phyloP scores from a whole-genome alignment of 306 rosid species.

The Medicago truncatula region DNA sequence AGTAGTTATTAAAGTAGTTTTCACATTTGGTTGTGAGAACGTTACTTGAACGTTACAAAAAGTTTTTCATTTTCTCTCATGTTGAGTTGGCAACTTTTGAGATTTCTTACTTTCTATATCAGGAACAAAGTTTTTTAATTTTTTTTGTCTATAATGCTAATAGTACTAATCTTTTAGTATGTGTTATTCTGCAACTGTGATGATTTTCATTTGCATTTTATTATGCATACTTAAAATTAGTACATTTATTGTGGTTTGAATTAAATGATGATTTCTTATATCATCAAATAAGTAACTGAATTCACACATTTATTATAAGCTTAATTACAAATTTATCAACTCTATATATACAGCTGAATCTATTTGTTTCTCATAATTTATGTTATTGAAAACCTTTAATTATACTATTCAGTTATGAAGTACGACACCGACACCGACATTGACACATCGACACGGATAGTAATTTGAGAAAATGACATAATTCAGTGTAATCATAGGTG shows the following conservation, averaged over 20 bases:
- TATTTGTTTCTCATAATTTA: slow-evolving; percentile 17
- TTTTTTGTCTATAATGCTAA: not conserved
- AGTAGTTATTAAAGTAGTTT: slow-evolving; percentile 39
- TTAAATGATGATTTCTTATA: slow-evolving; percentile 32
- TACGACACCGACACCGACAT: too few species aligned
- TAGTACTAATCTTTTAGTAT: not conserved
- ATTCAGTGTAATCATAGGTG: too few species aligned
- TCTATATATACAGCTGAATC: slow-evolving; percentile 15
- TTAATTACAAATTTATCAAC: slow-evolving; percentile 14
- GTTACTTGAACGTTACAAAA: slow-evolving; percentile 46
- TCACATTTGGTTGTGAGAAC: slow-evolving; percentile 45
- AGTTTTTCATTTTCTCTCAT: slow-evolving; percentile 32
- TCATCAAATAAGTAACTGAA: slow-evolving; percentile 25
- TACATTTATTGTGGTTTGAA: slow-evolving; percentile 29
- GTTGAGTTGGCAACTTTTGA: slow-evolving; percentile 44
- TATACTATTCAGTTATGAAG: not conserved
- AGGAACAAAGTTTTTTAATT: not conserved
- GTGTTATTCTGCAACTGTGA: slow-evolving; percentile 33
- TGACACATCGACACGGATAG: too few species aligned
- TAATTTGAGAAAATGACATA: too few species aligned
- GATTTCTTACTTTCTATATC: slow-evolving; percentile 18
- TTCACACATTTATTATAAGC: slow-evolving; percentile 25
- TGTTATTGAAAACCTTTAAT: slow-evolving; percentile 11
- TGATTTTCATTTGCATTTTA: slow-evolving; percentile 38
- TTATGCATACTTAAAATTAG: slow-evolving; percentile 32